Percentiles rank a stretch among this genome's conserved stretches.
phyloP scores from a whole-genome alignment of 768 basidiomycete species.

The Glaciozyma antarctica region DNA sequence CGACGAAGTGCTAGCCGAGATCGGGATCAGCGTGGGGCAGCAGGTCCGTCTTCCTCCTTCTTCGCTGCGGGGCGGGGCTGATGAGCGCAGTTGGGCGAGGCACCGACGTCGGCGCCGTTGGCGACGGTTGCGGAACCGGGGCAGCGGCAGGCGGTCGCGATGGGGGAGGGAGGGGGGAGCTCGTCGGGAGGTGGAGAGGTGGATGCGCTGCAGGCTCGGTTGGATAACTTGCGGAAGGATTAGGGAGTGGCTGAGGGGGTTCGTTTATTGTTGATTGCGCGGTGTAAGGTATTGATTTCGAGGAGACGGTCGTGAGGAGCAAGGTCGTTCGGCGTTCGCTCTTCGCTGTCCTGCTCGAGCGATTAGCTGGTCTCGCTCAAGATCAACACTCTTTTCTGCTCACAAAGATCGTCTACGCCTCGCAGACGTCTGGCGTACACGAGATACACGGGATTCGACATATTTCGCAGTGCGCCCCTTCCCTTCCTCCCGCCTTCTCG shows the following conservation, averaged over 20 bases:
- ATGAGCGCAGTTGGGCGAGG: conserved; percentile 32
- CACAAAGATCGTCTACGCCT: too few species aligned
- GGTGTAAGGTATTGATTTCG: too few species aligned
- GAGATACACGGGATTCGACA: too few species aligned
- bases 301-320: too few species aligned
- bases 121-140: conserved; percentile 44
- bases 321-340: too few species aligned
- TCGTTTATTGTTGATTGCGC: too few species aligned
- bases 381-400: too few species aligned
- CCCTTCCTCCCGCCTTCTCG: too few species aligned
- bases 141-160: conserved; percentile 65
- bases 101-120: conserved; percentile 31
- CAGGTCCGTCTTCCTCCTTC: conserved; percentile 41
- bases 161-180: conserved; percentile 54
- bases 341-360: too few species aligned
- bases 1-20: conserved; percentile 92
- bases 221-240: conserved; percentile 66
- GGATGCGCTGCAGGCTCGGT: conserved; percentile 82
- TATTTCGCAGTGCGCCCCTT: too few species aligned
- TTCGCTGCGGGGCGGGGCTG: background rate
- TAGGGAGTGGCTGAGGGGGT: background rate
- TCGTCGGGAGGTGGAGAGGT: conserved; percentile 55
- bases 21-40: conserved; percentile 83
- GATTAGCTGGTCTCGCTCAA: too few species aligned
- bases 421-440: too few species aligned